These are phyloP conservation scores for Glycine tomentella DNA, from an alignment of 306 rosid genomes.

Conservation along the genomic window DNA sequence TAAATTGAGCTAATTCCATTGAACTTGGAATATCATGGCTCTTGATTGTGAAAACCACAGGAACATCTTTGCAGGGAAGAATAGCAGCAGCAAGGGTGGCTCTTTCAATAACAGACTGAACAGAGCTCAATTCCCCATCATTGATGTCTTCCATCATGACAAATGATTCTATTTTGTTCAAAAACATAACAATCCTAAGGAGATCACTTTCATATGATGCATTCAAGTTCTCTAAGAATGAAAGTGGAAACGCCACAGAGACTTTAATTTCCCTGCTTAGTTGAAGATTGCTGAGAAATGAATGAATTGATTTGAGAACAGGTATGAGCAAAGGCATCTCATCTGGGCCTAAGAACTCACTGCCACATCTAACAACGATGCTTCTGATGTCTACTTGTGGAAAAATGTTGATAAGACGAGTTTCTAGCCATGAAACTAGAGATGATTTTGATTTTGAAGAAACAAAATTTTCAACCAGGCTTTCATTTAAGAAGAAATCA, in stretches of 20 bases:
- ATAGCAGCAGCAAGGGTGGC: constrained; percentile 50
- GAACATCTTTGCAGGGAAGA: constrained; percentile 57
- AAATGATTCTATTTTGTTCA: constrained; percentile 54
- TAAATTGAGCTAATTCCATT: constrained; percentile 53
- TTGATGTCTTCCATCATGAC: constrained; percentile 54
- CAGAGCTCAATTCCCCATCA: constrained; percentile 49
- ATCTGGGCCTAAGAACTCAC: constrained; percentile 42
- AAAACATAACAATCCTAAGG: constrained; percentile 43
- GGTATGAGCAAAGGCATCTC: constrained; percentile 49
- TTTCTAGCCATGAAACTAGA: constrained; percentile 52
- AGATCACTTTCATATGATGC: constrained; percentile 44
- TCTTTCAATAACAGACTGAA: constrained; percentile 47
- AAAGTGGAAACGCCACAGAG: constrained; percentile 60
- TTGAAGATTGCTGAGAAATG: constrained; percentile 47
- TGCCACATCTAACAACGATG: constrained; percentile 54
- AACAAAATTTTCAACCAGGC: constrained; percentile 40
- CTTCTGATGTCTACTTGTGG: constrained; percentile 51
- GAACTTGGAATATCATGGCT: constrained; percentile 47
- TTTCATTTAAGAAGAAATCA: constrained; percentile 63
- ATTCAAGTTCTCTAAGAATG: constrained; percentile 54
- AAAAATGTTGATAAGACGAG: constrained; percentile 51
- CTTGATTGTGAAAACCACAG: constrained; percentile 59
- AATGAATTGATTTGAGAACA: constrained; percentile 50
- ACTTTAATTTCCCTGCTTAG: constrained; percentile 50
- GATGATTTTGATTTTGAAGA: constrained; percentile 40